These are phyloP conservation scores for Clonostachys sp. DNA, from an alignment of 2,329 filamentous ascomycete genomes.

Conservation along the genomic window DNA sequence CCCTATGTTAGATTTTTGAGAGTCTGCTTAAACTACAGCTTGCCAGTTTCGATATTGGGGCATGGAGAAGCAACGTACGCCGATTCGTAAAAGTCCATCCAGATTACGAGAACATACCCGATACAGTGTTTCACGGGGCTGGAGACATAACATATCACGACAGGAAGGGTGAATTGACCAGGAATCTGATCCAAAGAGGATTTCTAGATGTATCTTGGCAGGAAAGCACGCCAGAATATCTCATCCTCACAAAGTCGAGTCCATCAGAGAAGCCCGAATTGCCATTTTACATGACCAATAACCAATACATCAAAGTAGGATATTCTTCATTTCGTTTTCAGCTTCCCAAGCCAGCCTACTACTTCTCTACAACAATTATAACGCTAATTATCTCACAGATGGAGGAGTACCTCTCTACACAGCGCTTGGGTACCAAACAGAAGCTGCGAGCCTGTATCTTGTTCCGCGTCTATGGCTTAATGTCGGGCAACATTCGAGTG, in stretches of 20 bases:
- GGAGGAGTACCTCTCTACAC: no score
- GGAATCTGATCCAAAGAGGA: constrained; percentile 20
- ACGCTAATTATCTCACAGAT: no score
- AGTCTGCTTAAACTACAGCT: constrained; percentile 15
- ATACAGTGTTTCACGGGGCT: constrained; percentile 25
- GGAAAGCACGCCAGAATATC: constrained; percentile 27
- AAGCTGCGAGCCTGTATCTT: constrained; percentile 27
- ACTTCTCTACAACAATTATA: no score
- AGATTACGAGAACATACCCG: constrained; percentile 22
- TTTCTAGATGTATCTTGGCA: constrained; percentile 21
- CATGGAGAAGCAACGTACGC: constrained; percentile 45
- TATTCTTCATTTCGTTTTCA: background rate
- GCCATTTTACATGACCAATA: constrained; percentile 40
- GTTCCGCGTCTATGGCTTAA: constrained; percentile 31
- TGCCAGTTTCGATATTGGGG: constrained; percentile 25
- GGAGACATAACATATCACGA: constrained; percentile 42
- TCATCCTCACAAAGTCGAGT: constrained; percentile 48
- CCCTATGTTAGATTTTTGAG: constrained; percentile 30
- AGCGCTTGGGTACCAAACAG: background rate
- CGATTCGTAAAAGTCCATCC: constrained; percentile 27
- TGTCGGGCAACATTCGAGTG: constrained; percentile 4
- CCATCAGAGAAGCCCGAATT: constrained; percentile 20
- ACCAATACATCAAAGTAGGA: constrained; percentile 34
- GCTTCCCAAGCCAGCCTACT: no score
- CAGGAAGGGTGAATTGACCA: constrained; percentile 21